Evolutionary conservation across 257 asterid species (phyloP), one percentile per base, ranked within the genome.

Genomic region (Striga asiatica): DNA sequence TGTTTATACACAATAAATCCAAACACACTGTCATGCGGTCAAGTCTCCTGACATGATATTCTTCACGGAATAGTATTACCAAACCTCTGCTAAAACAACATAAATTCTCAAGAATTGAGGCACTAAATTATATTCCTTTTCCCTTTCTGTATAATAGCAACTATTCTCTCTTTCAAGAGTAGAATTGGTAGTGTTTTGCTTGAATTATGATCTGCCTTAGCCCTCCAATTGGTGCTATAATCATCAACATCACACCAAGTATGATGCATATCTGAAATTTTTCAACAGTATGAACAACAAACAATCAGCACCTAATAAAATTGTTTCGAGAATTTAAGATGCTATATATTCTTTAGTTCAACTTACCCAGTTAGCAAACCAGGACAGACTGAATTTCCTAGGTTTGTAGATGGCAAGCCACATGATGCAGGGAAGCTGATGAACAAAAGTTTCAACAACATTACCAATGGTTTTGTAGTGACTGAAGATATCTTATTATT

Each of bases 341-440:
- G 47, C 19, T 7, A 21, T 11, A 35, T 34, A 10, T 34, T 0
- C 2, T 18, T 17, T 43, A 43, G 16, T 23, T 34, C 51, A 60
- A 37, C 76, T 50, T 60, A 78, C 94, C 92, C 85, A 81, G 68
- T 79, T 81, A 35, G 80, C 12, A n/a, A 66, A n/a, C 94, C 93
- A 85, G 46, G 93, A 82, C 3, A 78, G 53, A 69, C 95, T 45
- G 54, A 45, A 74, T 64, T 17, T 85, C 69, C 25, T 82, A 43
- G 95, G 95, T 46, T 78, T 85, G 66, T 82, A 82, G 68, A 85
- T 76, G 11, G 79, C 76, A 6, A 85, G 81, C 95, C 89, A 85
- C 85, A 86, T 80, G 52, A 83, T 68, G 56, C 95, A 81, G 5
- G 94, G 94, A 19, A 86, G 86, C 96, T 86, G 82, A 11, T 3